Evolutionary conservation across 768 basidiomycete genomes (phyloP).

Genomic region (Tricholomella constricta): DNA sequence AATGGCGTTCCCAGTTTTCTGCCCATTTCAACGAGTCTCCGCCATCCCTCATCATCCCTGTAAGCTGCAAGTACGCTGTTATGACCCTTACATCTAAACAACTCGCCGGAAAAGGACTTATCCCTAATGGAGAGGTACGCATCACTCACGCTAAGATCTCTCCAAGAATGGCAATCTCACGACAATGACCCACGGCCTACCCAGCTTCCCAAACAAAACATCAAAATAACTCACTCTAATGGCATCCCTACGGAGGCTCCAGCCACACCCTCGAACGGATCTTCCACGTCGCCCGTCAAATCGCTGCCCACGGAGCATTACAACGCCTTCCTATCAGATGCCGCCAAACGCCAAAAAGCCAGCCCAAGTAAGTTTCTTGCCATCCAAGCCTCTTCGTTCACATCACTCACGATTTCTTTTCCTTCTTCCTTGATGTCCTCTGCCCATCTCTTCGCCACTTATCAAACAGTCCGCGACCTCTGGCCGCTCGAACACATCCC

Average conservation of each 20-base stretch:
- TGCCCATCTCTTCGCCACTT: not conserved
- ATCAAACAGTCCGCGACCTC: slow-evolving; percentile 65
- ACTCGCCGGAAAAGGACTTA: slow-evolving; percentile 2
- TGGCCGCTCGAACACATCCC: slow-evolving; percentile 76
- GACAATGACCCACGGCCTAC: not conserved
- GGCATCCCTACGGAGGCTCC: not conserved
- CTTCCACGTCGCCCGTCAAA: slow-evolving; percentile 18
- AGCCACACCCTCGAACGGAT: not conserved
- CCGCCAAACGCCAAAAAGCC: slow-evolving; percentile 61
- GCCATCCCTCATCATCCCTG: not conserved
- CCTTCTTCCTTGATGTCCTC: slow-evolving; percentile 5
- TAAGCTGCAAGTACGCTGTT: not conserved
- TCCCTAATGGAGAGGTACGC: slow-evolving; percentile 11
- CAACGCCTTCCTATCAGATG: slow-evolving; percentile 55
- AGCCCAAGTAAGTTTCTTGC: slow-evolving; percentile 53
- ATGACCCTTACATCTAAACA: slow-evolving; percentile 1
- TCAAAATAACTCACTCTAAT: slow-evolving; percentile 5
- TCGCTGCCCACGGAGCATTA: slow-evolving; percentile 57
- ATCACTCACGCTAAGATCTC: not conserved
- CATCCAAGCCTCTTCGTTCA: not conserved
- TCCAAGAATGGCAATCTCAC: not conserved
- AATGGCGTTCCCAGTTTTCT: not conserved
- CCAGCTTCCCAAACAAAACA: not conserved
- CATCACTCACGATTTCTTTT: slow-evolving; percentile 2
- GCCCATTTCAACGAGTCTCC: not conserved